Base-by-base conservation (phyloP, 768 basidiomycete genomes). In the Lanmaoa pseudosensibilis region DNA sequence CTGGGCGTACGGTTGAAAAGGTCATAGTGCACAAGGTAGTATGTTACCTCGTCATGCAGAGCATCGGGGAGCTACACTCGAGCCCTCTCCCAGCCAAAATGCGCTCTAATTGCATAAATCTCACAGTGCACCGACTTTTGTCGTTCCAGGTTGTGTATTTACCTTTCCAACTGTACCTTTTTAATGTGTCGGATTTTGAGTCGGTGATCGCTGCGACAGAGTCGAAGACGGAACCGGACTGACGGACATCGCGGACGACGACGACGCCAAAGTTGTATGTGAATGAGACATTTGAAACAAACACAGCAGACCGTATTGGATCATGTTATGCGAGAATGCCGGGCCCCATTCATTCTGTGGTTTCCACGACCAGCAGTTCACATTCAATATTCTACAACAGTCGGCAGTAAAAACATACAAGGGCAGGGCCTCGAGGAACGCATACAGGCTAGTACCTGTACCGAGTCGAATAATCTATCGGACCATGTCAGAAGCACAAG, bases 391-490 rank as follows among this genome's bases (percentile, higher is more conserved):
- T 32, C 15, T 43, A 43, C 43, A 16, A 41, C 8, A 21, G 33
- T 4, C 27, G 27, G 6, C 5, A 27, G 27, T 46, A 46, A 4
- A 33, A 19, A 4, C 23, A 8, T 12, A 6, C 27, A 27, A 4
- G n/a, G n/a, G n/a, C n/a, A 27, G 4, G 27, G 6, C 2, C 4
- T n/a, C n/a, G 27, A 30, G 27, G 27, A 16, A 44, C 2, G 19
- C 8, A 25, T 8, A 16, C 2, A 27, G 10, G 10, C 46, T 64
- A 90, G 72, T 91, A 90, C 62, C 87, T 81, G 76, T 90, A 88
- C 33, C 90, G 81, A 8, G 90, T 92, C 19, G 90, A 91, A 65
- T 92, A 92, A 68, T 92, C 90, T 90, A 67, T 6, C 5, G 15
- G 13, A 30, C 25, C 13, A 13, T 2, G 32, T 56, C 15, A 53